Base-by-base conservation (phyloP, 768 basidiomycete genomes). In the Podaxis sp. region DNA sequence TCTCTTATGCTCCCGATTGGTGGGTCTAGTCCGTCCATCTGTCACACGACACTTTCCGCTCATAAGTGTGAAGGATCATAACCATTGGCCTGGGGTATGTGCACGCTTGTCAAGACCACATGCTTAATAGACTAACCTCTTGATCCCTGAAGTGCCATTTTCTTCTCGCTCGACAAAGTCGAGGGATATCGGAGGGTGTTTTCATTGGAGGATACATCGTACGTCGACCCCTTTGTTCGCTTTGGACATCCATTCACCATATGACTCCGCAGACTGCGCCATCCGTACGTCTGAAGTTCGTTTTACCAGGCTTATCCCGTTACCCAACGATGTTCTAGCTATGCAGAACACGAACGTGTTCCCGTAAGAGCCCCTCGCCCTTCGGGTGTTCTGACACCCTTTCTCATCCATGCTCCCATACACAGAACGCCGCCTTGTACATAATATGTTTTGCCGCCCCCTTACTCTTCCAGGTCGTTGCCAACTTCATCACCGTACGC, bases 1-100 rank as follows among this genome's bases (percentile, higher is more conserved):
- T 78, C 44, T 88, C 88, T 2, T 93, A 93, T 75, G 82, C 84
- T 24, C 88, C 89, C 0, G 92, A 93, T 68, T 93, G 92, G 91
- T 92, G 64, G 59, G 84, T 64, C 39, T n/a, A 53, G 30, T 42
- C 26, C 30, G 33, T 33, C 33, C 28, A n/a, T 44, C 40, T 46
- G 5, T 28, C 62, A 68, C 65, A 64, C 63, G 33, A 67, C 53
- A 17, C n/a, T n/a, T 24, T 17, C n/a, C 19, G 19, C 19, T 36
- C 30, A 46, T 38, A 22, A 40, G 30, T 33, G 30, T 36, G 4
- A 64, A 93, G 92, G 92, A 70, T 85, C 46, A 69, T 93, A 22
- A 91, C 89, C 6, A 80, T 92, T 54, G 68, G 77, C 24, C 74
- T 92, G 40, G 85, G 84, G 92, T 93, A 73, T 30, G 87, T 78